Base-by-base conservation (phyloP, 257 asterid species). In the Plectranthus barbatus region DNA sequence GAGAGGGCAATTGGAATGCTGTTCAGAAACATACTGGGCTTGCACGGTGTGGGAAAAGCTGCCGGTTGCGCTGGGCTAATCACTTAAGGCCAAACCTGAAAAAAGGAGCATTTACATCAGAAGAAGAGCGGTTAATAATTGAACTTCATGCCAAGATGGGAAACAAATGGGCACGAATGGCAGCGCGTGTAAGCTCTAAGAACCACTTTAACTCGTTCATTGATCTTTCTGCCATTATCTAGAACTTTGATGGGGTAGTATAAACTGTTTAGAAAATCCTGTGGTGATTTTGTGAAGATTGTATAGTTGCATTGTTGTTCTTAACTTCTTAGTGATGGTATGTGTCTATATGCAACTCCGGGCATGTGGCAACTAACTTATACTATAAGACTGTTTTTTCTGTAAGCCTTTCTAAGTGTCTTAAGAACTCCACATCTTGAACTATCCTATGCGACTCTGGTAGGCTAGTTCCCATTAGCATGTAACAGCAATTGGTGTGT, bases 91-190 rank as follows among this genome's bases (percentile, higher is more conserved):
- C 92, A 20, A 82, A 79, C 66, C 77, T 84, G 61, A 84, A 81
- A 73, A 84, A 82, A 67, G 92, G 92, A 56, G 86, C 88, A 24
- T 84, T 84, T 63, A 79, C 92, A 10, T 39, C 81, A 17, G 88
- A 80, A 51, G 92, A 84, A 64, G 92, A 84, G 66, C 74, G 74
- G 20, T 67, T 82, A 9, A 82, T 84, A 47, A 70, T 84, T 24
- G 86, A 84, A 68, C 88, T 84, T 48, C 92, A 84, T 76, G 84
- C 88, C 20, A 84, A 74, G 86, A 84, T 84, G 86, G 91, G 91
- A 37, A 84, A 84, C 64, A 84, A 81, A 65, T 84, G 91, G 91
- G 88, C 91, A 4, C 78, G 84, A 29, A 84, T 84, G 91, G 91
- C 86, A 75, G 86, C 86, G 62, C 88, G 81, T 60, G 92, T 84